These are phyloP conservation scores for Capsicum baccatum DNA, from an alignment of 257 asterid species.

Conservation along the genomic window DNA sequence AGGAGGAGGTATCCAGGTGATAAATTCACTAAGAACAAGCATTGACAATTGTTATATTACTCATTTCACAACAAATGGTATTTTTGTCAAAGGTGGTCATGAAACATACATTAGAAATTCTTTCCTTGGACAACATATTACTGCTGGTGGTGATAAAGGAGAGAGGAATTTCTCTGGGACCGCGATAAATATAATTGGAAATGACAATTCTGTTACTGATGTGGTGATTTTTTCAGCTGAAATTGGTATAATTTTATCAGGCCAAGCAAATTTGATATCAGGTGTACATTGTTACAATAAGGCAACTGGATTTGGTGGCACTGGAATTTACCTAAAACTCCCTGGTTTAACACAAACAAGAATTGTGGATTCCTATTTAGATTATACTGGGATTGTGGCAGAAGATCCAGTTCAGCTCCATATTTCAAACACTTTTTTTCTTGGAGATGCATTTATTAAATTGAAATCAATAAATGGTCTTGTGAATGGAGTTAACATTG, in stretches of 20 bases:
- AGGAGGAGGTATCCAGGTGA: constrained; percentile 80
- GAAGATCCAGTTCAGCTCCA: constrained; percentile 94
- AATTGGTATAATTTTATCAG: constrained; percentile 65
- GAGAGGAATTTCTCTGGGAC: constrained; percentile 78
- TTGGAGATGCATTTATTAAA: constrained; percentile 68
- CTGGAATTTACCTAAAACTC: constrained; percentile 65
- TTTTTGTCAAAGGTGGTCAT: constrained; percentile 69
- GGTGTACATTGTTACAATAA: constrained; percentile 94
- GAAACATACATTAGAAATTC: constrained; percentile 78
- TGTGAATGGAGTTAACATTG: constrained; percentile 65
- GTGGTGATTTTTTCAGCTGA: constrained; percentile 82
- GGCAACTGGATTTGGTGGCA: constrained; percentile 89
- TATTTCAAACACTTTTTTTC: constrained; percentile 67
- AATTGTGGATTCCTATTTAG: constrained; percentile 74
- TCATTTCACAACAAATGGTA: constrained; percentile 71
- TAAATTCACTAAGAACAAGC: constrained; percentile 67
- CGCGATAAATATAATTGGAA: constrained; percentile 62
- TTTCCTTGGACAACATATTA: constrained; percentile 76
- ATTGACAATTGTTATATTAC: constrained; percentile 87
- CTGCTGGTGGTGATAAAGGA: constrained; percentile 75
- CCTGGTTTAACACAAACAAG: constrained; percentile 81
- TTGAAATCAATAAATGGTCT: constrained; percentile 71
- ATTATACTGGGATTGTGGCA: constrained; percentile 81
- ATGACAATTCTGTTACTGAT: constrained; percentile 77
- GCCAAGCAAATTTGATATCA: constrained; percentile 70